phyloP scores from a whole-genome alignment of 257 asterid species.

The Salvia rosmarinus region DNA sequence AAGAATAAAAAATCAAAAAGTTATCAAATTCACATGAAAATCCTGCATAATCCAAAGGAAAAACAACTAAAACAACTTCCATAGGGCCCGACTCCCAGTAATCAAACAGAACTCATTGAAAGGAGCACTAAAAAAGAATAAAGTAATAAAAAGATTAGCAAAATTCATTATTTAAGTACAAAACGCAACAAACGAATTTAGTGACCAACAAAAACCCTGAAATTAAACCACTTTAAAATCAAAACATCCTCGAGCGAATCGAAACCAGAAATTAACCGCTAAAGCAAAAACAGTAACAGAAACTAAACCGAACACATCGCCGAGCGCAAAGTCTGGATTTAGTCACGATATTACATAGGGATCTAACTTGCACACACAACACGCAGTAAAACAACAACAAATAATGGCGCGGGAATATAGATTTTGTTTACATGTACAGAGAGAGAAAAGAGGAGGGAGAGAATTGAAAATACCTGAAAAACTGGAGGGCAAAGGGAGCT shows the following conservation, averaged over 20 bases:
- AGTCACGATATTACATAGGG: constrained; percentile 3
- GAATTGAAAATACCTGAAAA: constrained; percentile 53
- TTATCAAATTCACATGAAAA: constrained; percentile 7
- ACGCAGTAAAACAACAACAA: background rate
- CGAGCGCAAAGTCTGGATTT: constrained; percentile 20
- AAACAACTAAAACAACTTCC: constrained; percentile 6
- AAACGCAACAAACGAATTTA: background rate
- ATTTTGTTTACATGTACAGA: background rate
- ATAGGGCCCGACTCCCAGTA: background rate
- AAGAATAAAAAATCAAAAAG: background rate
- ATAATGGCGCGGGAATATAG: constrained; percentile 39
- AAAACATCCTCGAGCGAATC: constrained; percentile 23
- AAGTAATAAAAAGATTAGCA: background rate
- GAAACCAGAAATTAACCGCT: background rate
- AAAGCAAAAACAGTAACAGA: background rate
- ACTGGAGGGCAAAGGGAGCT: constrained; percentile 52
- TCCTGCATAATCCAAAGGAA: constrained; percentile 10
- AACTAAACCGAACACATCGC: constrained; percentile 6
- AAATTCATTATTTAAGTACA: background rate
- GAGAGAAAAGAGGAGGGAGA: constrained; percentile 38
- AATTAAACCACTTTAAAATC: constrained; percentile 16
- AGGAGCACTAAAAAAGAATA: background rate
- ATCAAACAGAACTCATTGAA: background rate
- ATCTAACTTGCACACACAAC: constrained; percentile 17
- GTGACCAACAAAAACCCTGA: constrained; percentile 22